Evolutionary conservation across 805 yeast genomes (phyloP), one percentile per base, ranked within the genome.

Genomic region (Cyberlindnera xishuangbannaensis): DNA sequence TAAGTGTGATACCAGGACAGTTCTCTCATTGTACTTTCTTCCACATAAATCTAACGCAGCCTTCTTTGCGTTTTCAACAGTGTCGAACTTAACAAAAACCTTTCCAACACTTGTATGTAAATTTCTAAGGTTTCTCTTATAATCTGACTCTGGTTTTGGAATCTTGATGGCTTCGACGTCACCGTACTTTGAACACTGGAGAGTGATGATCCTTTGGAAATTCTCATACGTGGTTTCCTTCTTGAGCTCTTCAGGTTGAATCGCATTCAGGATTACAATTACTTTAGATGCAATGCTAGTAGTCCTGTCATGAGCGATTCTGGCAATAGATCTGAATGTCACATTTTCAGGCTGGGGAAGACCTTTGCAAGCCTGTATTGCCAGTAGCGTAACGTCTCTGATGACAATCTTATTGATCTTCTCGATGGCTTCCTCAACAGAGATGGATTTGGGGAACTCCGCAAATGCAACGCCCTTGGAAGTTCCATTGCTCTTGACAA

Each of bases 11-110:
- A 83, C 76, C 13, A 88, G 42, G 0, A 87, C 74, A 0, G 81
- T 68, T 31, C 95, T 63, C 28, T 76, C 87, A 42, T 77, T 73
- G 50, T 78, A 87, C 33, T 58, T 57, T 32, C 78, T 59, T 2
- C 95, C 95, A 7, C 81, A 75, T 13, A 85, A 45, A 8, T 65
- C 69, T 8, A 56, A 39, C 56, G 75, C 61, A 0, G 92, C 94
- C 7, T 56, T 53, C 6, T 60, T 52, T 2, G 95, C 79, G 2
- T 59, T 57, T 2, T 69, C 70, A 2, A 64, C 56, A 10, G 62
- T 61, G 1, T 64, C 66, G 56, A 82, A 87, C 53, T 79, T 75
- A 15, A 83, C 73, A 53, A 67, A 86, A 0, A 86, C 67, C 41
- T 74, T 79, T 0, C 96, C 95, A 30, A 78, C 67, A 6, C 83